Evolutionary conservation across 2,329 filamentous ascomycete genomes (phyloP), one percentile per base, ranked within the genome.

Genomic region (Pseudogymnoascus pannorum): DNA sequence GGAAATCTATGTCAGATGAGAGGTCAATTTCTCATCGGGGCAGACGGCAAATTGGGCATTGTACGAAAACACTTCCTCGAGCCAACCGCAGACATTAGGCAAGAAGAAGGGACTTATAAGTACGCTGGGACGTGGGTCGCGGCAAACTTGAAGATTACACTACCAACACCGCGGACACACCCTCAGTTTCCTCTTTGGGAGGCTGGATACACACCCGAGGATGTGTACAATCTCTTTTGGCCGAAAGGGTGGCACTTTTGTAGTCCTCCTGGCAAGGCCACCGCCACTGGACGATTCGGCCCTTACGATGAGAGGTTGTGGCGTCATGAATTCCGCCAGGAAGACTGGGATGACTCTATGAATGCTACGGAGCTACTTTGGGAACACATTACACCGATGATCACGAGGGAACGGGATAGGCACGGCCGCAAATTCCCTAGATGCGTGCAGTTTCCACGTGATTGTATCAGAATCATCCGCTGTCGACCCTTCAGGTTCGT

Each of bases 141-240:
- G 1, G 66, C 76, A 4, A 82, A 82, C 61, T 72, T 76, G 64
- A 68, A 76, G 22, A 71, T 81, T 20, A 68, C 68, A 1, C 64
- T 75, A 0, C 79, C 79, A 0, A 81, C 76, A 0, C 73, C 71
- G 4, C 64, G 77, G 24, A 74, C 76, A 0, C 79, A 82, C 64
- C 79, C 79, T 0, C 64, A 73, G 8, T 33, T 33, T 7, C 31
- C 31, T 7, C 8, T 33, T 11, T 33, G 31, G 31, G 11, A 11
- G 5, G 2, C 11, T 2, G 31, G 31, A 2, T 33, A 33, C 8
- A 75, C 72, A 0, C 76, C 79, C 3, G 71, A 78, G 54, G 64
- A 77, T 16, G 77, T 81, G 0, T 80, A 79, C 61, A 75, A 81
- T 60, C 62, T 75, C 0, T 81, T 78, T 65, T 81, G 76, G 67